A percentile compares a stretch with the other conserved stretches of the same genome.
Evolutionary conservation across 139 green algal species (phyloP).

Genomic region (Auxenochlorella protothecoides): DNA sequence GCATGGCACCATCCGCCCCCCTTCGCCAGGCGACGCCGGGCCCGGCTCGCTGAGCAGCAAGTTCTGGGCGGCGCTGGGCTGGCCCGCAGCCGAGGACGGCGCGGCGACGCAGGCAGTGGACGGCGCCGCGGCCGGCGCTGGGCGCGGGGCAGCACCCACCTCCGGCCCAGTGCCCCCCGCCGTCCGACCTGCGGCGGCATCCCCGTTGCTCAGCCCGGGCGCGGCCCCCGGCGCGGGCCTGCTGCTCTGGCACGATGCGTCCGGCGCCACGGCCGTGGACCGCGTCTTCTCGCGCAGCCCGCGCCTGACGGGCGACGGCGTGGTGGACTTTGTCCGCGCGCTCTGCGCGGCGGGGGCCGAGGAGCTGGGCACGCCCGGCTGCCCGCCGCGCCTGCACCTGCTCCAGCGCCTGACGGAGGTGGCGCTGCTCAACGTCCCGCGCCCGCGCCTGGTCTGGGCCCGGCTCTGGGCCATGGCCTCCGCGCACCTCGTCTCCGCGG

Average conservation of each 20-base stretch:
- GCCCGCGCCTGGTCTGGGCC: slow-evolving; percentile 90
- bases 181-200: too few species aligned
- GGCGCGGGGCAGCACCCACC: background rate
- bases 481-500: slow-evolving; percentile 34
- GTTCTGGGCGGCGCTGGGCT: too few species aligned
- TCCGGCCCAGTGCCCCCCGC: too few species aligned
- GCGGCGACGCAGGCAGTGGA: too few species aligned
- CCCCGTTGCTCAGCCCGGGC: background rate
- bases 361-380: slow-evolving; percentile 44
- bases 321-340: slow-evolving; percentile 86
- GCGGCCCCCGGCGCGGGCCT: slow-evolving; percentile 33
- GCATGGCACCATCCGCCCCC: too few species aligned
- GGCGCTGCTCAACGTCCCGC: slow-evolving; percentile 91
- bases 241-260: slow-evolving; percentile 47
- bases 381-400: slow-evolving; percentile 15
- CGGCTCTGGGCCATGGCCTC: slow-evolving; percentile 86
- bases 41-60: too few species aligned
- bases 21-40: too few species aligned
- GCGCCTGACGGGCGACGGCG: slow-evolving; percentile 72
- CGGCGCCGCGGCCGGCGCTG: slow-evolving; percentile 2
- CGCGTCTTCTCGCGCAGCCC: slow-evolving; percentile 39
- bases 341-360: slow-evolving; percentile 71
- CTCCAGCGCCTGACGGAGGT: slow-evolving; percentile 37
- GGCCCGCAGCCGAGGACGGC: too few species aligned
- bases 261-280: slow-evolving; percentile 30